These are phyloP conservation scores for Penicillium crustosum DNA, from an alignment of 2,329 filamentous ascomycete genomes.

Conservation along the genomic window DNA sequence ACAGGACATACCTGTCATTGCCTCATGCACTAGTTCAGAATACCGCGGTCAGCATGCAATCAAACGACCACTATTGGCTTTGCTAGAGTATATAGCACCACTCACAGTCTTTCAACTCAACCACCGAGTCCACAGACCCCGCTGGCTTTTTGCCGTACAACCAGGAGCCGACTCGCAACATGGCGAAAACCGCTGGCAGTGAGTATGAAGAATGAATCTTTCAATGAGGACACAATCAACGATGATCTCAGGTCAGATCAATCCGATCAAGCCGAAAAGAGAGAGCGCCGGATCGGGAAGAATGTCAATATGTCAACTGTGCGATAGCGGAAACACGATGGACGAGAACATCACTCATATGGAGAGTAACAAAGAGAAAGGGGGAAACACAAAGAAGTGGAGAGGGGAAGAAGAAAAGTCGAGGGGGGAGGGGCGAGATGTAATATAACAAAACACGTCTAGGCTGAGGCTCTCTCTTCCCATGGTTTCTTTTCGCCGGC, in stretches of 20 bases:
- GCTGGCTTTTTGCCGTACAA: slow-evolving; percentile 47
- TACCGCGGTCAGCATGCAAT: slow-evolving; percentile 20
- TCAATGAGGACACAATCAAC: neutral
- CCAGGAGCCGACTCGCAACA: slow-evolving; percentile 47
- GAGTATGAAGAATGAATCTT: neutral
- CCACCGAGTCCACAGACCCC: slow-evolving; percentile 57
- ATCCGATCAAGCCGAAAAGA: slow-evolving; percentile 7
- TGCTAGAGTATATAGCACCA: slow-evolving; percentile 22
- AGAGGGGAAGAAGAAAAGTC: neutral
- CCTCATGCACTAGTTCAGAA: slow-evolving; percentile 38
- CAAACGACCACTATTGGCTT: neutral
- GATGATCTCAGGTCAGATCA: slow-evolving; percentile 6
- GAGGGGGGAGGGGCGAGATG: neutral
- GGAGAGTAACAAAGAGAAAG: slow-evolving; percentile 6
- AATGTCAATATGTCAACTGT: slow-evolving; percentile 29
- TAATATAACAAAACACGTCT: neutral
- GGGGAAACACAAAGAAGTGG: slow-evolving; percentile 8
- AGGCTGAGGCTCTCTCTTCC: slow-evolving; percentile 12
- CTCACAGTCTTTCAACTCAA: slow-evolving; percentile 55
- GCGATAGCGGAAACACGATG: slow-evolving; percentile 21
- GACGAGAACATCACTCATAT: slow-evolving; percentile 25
- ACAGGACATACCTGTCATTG: slow-evolving; percentile 43
- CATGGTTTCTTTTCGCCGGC: slow-evolving; percentile 15
- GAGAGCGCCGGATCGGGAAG: slow-evolving; percentile 26
- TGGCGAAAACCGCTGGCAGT: slow-evolving; percentile 17